Conservation (phyloP, 2,329 filamentous ascomycete genomes). For the Xylaria sp. region DNA sequence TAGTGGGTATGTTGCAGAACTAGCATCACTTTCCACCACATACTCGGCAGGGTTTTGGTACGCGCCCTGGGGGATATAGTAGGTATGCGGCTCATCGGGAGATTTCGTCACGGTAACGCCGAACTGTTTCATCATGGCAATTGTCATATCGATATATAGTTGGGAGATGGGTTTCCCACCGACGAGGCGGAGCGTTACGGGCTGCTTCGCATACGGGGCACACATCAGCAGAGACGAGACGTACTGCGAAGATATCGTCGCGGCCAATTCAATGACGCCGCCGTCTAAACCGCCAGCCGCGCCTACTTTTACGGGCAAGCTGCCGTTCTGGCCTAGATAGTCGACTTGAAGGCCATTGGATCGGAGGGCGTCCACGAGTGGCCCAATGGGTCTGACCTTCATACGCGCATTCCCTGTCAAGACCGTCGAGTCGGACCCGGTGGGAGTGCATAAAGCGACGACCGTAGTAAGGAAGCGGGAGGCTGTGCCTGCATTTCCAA, state of each 20-base stretch:
- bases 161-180: conserved; percentile 99
- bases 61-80: conserved; percentile 85
- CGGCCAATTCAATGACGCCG: conserved; percentile 89
- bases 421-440: conserved; percentile 73
- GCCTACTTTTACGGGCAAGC: conserved; percentile 83
- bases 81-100: conserved; percentile 83
- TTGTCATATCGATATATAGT: conserved; percentile 98
- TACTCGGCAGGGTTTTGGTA: conserved; percentile 90
- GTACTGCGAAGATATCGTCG: conserved; percentile 98
- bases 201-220: conserved; percentile 93
- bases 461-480: conserved; percentile 95
- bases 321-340: conserved; percentile 84
- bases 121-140: conserved; percentile 95
- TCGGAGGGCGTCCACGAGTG: conserved; percentile 88
- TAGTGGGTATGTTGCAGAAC: conserved; percentile 94
- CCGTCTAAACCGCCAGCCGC: conserved; percentile 86
- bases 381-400: conserved; percentile 94
- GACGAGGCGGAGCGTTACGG: conserved; percentile 87
- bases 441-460: conserved; percentile 80
- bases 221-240: conserved; percentile 97
- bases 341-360: conserved; percentile 88
- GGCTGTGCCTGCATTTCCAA: conserved; percentile 96
- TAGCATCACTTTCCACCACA: conserved; percentile 94
- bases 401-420: conserved; percentile 95
- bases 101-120: conserved; percentile 84